These are phyloP conservation scores for Rhizopogon vinicolor DNA, from an alignment of 768 basidiomycete genomes.

Conservation along the genomic window DNA sequence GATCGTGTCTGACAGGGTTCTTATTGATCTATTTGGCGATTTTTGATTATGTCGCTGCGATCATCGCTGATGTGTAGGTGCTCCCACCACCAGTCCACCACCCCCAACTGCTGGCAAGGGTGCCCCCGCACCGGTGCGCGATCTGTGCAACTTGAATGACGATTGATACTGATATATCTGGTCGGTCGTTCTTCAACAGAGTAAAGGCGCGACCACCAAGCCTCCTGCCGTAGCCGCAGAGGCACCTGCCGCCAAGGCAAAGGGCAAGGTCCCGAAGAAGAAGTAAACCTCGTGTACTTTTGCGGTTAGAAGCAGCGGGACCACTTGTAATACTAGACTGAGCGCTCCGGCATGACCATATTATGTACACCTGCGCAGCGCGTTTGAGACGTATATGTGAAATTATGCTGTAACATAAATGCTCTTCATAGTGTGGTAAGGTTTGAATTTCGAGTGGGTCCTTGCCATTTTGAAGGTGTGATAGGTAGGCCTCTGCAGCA, in stretches of 20 bases:
- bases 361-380: not conserved
- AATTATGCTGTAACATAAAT: not conserved
- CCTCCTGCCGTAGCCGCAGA: conserved; percentile 15
- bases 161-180: not conserved
- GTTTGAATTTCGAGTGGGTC: not conserved
- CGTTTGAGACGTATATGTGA: not conserved
- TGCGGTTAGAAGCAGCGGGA: not conserved
- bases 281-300: conserved; percentile 11
- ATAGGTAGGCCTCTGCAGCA: not conserved
- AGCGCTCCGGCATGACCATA: not conserved
- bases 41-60: not conserved
- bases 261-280: conserved; percentile 25
- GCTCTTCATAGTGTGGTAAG: not conserved
- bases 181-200: conserved; percentile 7
- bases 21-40: not conserved
- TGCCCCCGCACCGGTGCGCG: not conserved
- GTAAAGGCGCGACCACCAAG: conserved; percentile 10
- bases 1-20: not conserved
- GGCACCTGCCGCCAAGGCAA: conserved; percentile 22
- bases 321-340: not conserved
- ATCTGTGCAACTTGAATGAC: not conserved
- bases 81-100: not conserved
- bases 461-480: no score
- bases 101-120: not conserved
- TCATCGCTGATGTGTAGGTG: conserved; percentile 5